Evolutionary conservation across 169 alveolate genomes (phyloP).

Genomic region (Nephromyces sp.): DNA sequence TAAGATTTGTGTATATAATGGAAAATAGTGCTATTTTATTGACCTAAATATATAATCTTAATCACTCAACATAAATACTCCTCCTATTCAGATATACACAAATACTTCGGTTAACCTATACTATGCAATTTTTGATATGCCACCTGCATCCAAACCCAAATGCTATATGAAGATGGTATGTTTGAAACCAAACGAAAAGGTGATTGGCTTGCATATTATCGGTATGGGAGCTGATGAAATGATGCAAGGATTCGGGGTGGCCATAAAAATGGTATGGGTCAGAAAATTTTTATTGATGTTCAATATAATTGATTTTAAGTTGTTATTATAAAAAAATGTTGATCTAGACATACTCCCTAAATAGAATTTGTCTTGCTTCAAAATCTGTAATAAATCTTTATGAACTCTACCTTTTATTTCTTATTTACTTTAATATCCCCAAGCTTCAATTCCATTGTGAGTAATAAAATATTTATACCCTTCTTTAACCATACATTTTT

Average conservation of each 20-base stretch:
- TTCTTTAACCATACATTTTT: background rate
- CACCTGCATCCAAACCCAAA: slow-evolving; percentile 48
- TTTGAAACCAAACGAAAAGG: slow-evolving; percentile 47
- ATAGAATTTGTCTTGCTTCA: background rate
- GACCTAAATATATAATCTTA: too few species aligned
- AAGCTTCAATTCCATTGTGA: background rate
- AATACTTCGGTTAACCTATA: slow-evolving; percentile 53
- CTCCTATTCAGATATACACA: slow-evolving; percentile 36
- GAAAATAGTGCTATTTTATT: too few species aligned
- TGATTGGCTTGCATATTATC: slow-evolving; percentile 71
- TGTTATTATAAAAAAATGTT: too few species aligned
- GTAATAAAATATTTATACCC: background rate
- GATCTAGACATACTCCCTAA: too few species aligned
- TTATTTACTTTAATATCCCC: background rate
- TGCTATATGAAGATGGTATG: slow-evolving; percentile 59
- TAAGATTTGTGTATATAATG: too few species aligned
- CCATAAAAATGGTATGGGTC: slow-evolving; percentile 65
- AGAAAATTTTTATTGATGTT: too few species aligned
- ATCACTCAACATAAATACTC: slow-evolving; percentile 37
- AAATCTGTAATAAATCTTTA: background rate
- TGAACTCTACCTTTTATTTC: background rate
- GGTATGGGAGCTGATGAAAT: slow-evolving; percentile 79
- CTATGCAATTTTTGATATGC: slow-evolving; percentile 43
- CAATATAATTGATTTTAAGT: too few species aligned
- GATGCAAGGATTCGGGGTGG: slow-evolving; percentile 79